Evolutionary conservation across 192 early-diverging fungal species (phyloP), one percentile per base, ranked within the genome.

Genomic region (Backusella morwellensis): DNA sequence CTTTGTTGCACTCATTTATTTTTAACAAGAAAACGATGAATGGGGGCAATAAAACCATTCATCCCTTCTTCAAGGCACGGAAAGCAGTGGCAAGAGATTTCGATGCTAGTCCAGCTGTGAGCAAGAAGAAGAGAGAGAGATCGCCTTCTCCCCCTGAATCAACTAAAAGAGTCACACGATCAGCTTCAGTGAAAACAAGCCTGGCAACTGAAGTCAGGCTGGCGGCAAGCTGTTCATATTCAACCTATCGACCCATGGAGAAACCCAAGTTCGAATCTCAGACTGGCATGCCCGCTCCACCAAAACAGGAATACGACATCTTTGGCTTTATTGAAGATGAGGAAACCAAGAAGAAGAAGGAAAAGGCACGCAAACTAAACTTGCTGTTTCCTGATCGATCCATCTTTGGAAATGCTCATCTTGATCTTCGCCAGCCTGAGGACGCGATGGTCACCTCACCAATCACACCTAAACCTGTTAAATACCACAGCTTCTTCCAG

Each of bases 211-310:
- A 29, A 29, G 56, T 23, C 8, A 63, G 11, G 4, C 3, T 63
- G 40, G 6, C 40, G 12, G 68, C 68, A 41, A 70, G 68, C 12
- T 70, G 68, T 12, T 70, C 68, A 2, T 40, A 35, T 40, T 38
- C 68, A 2, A 21, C 17, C 1, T 40, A 11, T 41, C 4, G n/a
- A 21, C 68, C 68, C 21, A 70, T 26, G 4, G 36, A 38, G n/a
- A 70, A 70, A 70, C 68, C 68, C 9, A 41, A 41, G 23, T 70
- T 70, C 35, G n/a, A 38, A 23, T 70, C 68, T 1, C 35, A 70
- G 21, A 1, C n/a, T 40, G 35, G n/a, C 4, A 4, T 38, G 4
- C 35, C 4, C 7, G 11, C 19, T 21, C 35, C 68, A 40, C 35
- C n/a, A 70, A 19, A 38, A 40, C 6, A 69, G 6, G 35, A 40